Conservation (phyloP, 371 early-diverging fungal species). For the Batkoa obscura region DNA sequence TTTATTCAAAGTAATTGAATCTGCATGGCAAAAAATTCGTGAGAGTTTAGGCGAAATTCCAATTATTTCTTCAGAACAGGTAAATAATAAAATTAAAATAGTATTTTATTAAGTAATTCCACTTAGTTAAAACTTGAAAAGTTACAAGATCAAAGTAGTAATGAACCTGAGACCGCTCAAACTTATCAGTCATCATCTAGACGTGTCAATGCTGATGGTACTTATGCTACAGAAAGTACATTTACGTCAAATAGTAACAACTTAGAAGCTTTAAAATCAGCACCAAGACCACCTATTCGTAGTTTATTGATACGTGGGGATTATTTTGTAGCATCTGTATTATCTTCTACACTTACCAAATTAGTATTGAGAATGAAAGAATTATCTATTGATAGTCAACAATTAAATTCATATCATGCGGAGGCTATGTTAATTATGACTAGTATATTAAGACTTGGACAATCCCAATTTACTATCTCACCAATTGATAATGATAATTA, state of each 20-base stretch:
- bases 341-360: conserved; percentile 79
- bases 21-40: conserved; percentile 63
- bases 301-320: conserved; percentile 76
- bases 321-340: conserved; percentile 71
- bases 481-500: conserved; percentile 93
- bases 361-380: conserved; percentile 56
- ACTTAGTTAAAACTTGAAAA: conserved; percentile 11
- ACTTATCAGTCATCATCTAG: conserved; percentile 30
- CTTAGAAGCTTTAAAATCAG: conserved; percentile 39
- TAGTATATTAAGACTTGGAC: conserved; percentile 80
- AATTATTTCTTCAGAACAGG: conserved; percentile 68
- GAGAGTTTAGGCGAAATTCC: conserved; percentile 78
- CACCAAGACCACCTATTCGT: conserved; percentile 54
- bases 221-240: conserved; percentile 85
- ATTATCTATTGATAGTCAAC: conserved; percentile 19
- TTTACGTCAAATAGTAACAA: conserved; percentile 20
- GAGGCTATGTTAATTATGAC: conserved; percentile 96
- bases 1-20: conserved; percentile 44
- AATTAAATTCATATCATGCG: conserved; percentile 54
- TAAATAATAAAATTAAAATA: no score
- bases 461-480: conserved; percentile 54
- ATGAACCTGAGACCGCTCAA: conserved; percentile 17
- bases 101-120: no score
- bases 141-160: conserved; percentile 18
- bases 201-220: conserved; percentile 86